A percentile compares a stretch with the other conserved stretches of the same genome.
Conservation (phyloP, 1,284 basidiomycete species). For the Cutaneotrichosporon sp. region DNA sequence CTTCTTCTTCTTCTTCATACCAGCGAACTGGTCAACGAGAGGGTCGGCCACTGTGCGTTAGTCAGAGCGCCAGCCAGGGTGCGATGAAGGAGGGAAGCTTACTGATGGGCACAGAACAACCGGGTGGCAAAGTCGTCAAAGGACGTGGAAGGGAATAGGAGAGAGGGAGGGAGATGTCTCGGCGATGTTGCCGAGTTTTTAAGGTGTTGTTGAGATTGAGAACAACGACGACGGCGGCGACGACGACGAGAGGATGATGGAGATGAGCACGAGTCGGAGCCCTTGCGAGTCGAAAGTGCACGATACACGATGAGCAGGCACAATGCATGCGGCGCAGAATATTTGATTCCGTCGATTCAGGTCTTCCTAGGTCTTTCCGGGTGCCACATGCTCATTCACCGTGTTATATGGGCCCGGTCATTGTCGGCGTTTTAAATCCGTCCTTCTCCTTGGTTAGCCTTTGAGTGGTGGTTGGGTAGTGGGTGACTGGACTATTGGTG, state of each 20-base stretch:
- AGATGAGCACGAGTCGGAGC: neutral
- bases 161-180: neutral
- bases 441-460: no score
- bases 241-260: neutral
- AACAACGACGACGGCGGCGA: no score
- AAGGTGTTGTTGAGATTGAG: neutral
- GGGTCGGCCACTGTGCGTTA: slow-evolving; percentile 41
- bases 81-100: neutral
- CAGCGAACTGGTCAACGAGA: slow-evolving; percentile 51
- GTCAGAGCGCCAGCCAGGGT: neutral
- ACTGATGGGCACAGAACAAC: neutral
- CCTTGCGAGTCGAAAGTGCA: no score
- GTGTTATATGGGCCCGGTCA: no score
- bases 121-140: neutral
- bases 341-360: no score
- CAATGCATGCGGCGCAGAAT: no score
- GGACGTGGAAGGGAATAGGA: neutral
- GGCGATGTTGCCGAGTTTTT: neutral
- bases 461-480: no score
- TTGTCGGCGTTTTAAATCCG: no score
- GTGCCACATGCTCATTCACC: no score
- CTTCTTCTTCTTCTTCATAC: slow-evolving; percentile 55
- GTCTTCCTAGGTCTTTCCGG: no score
- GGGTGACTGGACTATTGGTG: no score
- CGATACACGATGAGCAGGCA: no score